phyloP scores from a whole-genome alignment of 805 yeast species.

The Candida silvicultrix region DNA sequence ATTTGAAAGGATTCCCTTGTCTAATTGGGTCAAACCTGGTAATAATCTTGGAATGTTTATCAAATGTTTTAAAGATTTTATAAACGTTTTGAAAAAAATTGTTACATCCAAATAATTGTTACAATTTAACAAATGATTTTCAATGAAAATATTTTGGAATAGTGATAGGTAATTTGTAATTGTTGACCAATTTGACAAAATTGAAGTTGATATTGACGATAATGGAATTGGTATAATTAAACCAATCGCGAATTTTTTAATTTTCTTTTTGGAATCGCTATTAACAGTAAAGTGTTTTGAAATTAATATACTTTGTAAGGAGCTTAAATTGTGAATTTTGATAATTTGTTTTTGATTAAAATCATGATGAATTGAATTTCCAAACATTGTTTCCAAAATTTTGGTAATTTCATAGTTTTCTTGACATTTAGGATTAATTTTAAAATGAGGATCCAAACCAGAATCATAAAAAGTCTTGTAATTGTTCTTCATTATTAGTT shows the following conservation, averaged over 20 bases:
- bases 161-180: constrained; percentile 24
- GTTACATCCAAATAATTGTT: constrained; percentile 18
- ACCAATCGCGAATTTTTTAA: constrained; percentile 25
- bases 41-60: constrained; percentile 30
- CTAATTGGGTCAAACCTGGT: constrained; percentile 24
- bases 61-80: constrained; percentile 24
- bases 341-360: constrained; percentile 16
- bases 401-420: constrained; percentile 7
- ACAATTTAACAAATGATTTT: constrained; percentile 10
- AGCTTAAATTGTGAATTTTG: constrained; percentile 23
- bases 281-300: constrained; percentile 26
- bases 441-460: constrained; percentile 17
- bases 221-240: constrained; percentile 23
- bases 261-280: constrained; percentile 15
- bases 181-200: constrained; percentile 28
- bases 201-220: constrained; percentile 18
- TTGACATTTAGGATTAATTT: constrained; percentile 1
- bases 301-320: constrained; percentile 24
- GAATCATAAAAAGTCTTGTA: constrained; percentile 28
- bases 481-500: constrained; percentile 28
- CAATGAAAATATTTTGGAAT: constrained; percentile 21
- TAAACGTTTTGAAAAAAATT: constrained; percentile 22
- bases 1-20: constrained; percentile 21
- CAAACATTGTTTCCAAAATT: constrained; percentile 32
- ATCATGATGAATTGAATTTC: constrained; percentile 29